Evolutionary conservation across 2,329 filamentous ascomycete species (phyloP).

Genomic region (Septoria petroselini): DNA sequence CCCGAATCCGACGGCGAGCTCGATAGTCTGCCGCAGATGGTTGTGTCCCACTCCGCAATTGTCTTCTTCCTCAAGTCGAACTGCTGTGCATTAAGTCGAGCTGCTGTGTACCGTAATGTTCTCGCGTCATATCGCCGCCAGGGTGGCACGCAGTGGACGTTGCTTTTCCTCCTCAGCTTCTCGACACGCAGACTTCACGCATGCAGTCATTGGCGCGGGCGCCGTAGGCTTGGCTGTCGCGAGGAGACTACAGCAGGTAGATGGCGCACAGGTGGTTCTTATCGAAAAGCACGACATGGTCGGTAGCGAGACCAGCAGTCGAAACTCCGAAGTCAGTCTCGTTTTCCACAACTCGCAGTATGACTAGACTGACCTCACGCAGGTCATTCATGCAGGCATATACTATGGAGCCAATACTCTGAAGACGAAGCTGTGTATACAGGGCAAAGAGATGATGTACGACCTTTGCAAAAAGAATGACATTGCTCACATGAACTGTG

Average conservation of each 20-base stretch:
- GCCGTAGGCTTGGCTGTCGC: constrained; percentile 80
- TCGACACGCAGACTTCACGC: constrained; percentile 58
- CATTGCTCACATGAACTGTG: constrained; percentile 70
- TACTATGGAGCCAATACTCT: constrained; percentile 77
- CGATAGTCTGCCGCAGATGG: no score
- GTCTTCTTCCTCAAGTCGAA: no score
- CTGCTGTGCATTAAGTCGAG: no score
- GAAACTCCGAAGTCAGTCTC: constrained; percentile 72
- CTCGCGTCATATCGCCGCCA: neutral
- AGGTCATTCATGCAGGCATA: constrained; percentile 91
- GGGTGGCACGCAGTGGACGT: constrained; percentile 9
- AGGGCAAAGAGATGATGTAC: constrained; percentile 75
- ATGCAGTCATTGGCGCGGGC: constrained; percentile 66
- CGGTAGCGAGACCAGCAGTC: constrained; percentile 82
- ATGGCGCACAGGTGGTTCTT: constrained; percentile 65
- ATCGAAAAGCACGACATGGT: constrained; percentile 73
- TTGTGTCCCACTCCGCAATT: no score
- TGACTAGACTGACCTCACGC: constrained; percentile 1
- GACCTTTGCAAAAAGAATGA: constrained; percentile 64
- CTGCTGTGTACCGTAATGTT: constrained; percentile 12
- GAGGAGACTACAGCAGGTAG: constrained; percentile 62
- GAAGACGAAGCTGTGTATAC: constrained; percentile 80
- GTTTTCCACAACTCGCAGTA: neutral
- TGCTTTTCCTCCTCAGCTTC: constrained; percentile 45
- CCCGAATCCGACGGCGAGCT: constrained; percentile 8